Evolutionary conservation across 1,284 basidiomycete species (phyloP), one percentile per base, ranked within the genome.

Genomic region (Malassezia equina): DNA sequence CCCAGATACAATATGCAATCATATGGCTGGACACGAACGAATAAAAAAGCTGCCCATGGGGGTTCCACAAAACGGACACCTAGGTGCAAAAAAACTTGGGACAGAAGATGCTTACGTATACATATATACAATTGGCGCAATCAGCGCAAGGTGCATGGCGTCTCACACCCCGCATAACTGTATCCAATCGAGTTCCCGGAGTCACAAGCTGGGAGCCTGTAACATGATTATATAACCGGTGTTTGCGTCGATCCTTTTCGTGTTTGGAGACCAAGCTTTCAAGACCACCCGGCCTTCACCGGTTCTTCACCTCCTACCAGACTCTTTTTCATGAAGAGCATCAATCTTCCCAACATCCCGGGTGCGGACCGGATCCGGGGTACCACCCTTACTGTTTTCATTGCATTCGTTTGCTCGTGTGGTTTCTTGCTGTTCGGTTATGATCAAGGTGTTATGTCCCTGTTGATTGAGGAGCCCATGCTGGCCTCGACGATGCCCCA

Each of bases 361-460:
- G 51, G 50, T 21, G 19, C 52, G 13, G 28, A 50, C 9, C 23
- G 41, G 17, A 28, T 55, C 33, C 48, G 54, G 25, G 48, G 52
- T 15, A 47, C 45, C 8, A 7, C 44, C 12, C 23, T 54, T 13
- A 46, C 39, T 13, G 27, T 33, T 12, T 29, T 55, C 25, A 36
- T 42, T 40, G 50, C 57, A 2, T 51, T 59, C 27, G 45, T 51
- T 25, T 55, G 52, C 34, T 44, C 49, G 6, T 50, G 44, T 41
- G 62, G 55, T 45, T 67, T 67, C 63, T 46, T 66, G 6, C 74
- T 83, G 11, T 83, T 83, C 65, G 81, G 82, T 78, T 83, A 83
- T 75, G 82, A 83, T 64, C 82, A 83, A 62, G 82, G 82, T 56
- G 81, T 83, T 29, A 83, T 83, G 81, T 81, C 80, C 36, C 80